A percentile compares a stretch with the other conserved stretches of the same genome.
Evolutionary conservation across 352 stramenopile species (phyloP).

Genomic region (Globisporangium nagaii): DNA sequence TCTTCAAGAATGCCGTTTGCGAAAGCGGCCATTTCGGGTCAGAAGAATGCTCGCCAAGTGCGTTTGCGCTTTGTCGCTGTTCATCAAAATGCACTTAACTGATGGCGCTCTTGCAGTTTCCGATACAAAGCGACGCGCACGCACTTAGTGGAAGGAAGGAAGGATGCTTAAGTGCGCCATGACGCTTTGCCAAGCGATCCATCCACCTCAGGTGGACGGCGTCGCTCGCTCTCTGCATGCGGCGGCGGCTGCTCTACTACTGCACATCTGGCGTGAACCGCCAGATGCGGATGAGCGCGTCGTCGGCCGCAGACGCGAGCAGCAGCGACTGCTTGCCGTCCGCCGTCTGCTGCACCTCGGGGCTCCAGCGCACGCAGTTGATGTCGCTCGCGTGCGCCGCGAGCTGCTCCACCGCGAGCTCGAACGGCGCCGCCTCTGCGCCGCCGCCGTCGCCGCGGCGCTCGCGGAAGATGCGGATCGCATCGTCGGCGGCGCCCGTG

Average conservation of each 20-base stretch:
- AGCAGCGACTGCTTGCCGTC: constrained; percentile 33
- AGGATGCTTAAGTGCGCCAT: too few species aligned
- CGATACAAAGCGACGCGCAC: neutral
- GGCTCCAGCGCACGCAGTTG: constrained; percentile 80
- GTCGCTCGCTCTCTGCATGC: neutral
- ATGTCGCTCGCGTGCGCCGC: constrained; percentile 66
- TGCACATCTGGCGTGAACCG: constrained; percentile 36
- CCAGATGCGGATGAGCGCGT: constrained; percentile 64
- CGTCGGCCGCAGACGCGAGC: constrained; percentile 61
- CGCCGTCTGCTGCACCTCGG: constrained; percentile 16
- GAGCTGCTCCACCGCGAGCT: constrained; percentile 57
- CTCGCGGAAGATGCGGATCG: constrained; percentile 85
- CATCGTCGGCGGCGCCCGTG: constrained; percentile 89
- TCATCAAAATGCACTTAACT: neutral
- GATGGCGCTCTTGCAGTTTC: neutral
- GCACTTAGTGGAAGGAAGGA: too few species aligned
- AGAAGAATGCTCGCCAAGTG: constrained; percentile 5
- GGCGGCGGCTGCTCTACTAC: neutral
- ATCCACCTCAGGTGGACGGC: too few species aligned
- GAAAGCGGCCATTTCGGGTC: neutral
- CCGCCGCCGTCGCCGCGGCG: constrained; percentile 12
- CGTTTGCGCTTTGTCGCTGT: neutral
- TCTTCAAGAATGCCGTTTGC: constrained; percentile 2
- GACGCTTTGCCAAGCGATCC: too few species aligned
- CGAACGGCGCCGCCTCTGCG: constrained; percentile 35